Evolutionary conservation across 140 eudicot species (phyloP).

Genomic region (Stevia rebaudiana): DNA sequence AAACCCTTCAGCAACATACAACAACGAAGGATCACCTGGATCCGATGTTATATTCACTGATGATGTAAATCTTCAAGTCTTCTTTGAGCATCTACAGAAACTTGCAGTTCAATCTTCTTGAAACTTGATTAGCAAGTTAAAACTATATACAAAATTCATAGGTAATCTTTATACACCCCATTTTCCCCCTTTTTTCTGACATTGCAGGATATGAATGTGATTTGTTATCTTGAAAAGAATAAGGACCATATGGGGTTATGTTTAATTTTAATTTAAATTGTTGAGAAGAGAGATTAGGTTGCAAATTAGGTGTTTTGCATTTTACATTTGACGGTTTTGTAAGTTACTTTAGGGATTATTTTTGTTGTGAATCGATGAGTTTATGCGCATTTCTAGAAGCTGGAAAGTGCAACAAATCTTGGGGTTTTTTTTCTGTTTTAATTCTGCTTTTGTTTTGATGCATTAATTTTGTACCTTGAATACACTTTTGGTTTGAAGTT

Average conservation of each 20-base stretch:
- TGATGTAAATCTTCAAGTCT: constrained; percentile 92
- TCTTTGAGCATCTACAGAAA: constrained; percentile 91
- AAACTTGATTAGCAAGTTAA: constrained; percentile 13
- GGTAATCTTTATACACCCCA: constrained; percentile 10
- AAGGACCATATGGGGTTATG: constrained; percentile 29
- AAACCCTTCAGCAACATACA: constrained; percentile 95
- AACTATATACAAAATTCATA: constrained; percentile 17
- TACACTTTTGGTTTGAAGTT: neutral
- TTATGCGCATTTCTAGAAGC: neutral
- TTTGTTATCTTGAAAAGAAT: constrained; percentile 23
- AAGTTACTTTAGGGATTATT: constrained; percentile 27
- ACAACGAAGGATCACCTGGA: constrained; percentile 73
- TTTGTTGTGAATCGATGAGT: constrained; percentile 19
- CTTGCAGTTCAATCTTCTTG: constrained; percentile 85
- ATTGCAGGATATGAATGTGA: constrained; percentile 23
- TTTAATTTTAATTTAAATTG: constrained; percentile 10
- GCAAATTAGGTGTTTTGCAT: constrained; percentile 14
- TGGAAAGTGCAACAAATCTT: constrained; percentile 8
- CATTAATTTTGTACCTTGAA: neutral
- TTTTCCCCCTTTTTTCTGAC: neutral
- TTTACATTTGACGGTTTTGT: constrained; percentile 28
- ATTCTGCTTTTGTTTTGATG: constrained; percentile 4
- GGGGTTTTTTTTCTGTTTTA: constrained; percentile 1
- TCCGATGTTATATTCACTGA: constrained; percentile 86
- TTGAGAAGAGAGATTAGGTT: constrained; percentile 17